These are phyloP conservation scores for Nitzschia sp. DNA, from an alignment of 108 stramenopile genomes.

Conservation along the genomic window DNA sequence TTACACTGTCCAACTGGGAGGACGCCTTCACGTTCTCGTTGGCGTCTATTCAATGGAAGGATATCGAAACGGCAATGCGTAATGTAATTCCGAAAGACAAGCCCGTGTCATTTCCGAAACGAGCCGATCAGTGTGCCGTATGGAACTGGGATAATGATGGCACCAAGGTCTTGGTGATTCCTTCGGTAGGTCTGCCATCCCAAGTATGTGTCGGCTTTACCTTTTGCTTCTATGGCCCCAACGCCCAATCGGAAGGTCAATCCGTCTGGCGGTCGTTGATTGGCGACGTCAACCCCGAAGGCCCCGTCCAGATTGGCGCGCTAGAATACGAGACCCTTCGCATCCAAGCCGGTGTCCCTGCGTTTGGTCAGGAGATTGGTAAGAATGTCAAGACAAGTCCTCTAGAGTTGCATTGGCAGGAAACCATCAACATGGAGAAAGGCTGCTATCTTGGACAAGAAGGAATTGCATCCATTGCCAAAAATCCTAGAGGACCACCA, in stretches of 20 bases:
- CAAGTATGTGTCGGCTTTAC: constrained; percentile 66
- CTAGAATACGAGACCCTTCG: constrained; percentile 83
- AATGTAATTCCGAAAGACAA: constrained; percentile 9
- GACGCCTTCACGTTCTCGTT: constrained; percentile 46
- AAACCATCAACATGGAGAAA: constrained; percentile 66
- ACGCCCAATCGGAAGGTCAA: constrained; percentile 23
- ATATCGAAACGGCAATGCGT: constrained; percentile 45
- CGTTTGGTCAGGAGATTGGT: constrained; percentile 39
- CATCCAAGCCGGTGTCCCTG: constrained; percentile 65
- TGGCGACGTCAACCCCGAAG: constrained; percentile 57
- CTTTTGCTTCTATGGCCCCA: constrained; percentile 39
- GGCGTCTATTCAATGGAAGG: constrained; percentile 51
- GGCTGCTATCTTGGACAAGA: constrained; percentile 91
- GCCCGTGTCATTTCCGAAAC: constrained; percentile 11
- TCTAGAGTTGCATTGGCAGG: constrained; percentile 61
- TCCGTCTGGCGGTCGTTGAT: constrained; percentile 57
- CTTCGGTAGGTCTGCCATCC: constrained; percentile 45
- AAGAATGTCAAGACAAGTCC: constrained; percentile 48
- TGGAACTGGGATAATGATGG: constrained; percentile 16
- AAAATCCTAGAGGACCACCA: constrained; percentile 78
- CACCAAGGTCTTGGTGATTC: constrained; percentile 28
- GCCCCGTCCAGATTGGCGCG: constrained; percentile 69
- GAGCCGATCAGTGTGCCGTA: constrained; percentile 12
- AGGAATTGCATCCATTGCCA: constrained; percentile 76
- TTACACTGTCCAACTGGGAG: constrained; percentile 42